Conservation (phyloP, 2,329 filamentous ascomycete species). For the Aureobasidium subglaciale region DNA sequence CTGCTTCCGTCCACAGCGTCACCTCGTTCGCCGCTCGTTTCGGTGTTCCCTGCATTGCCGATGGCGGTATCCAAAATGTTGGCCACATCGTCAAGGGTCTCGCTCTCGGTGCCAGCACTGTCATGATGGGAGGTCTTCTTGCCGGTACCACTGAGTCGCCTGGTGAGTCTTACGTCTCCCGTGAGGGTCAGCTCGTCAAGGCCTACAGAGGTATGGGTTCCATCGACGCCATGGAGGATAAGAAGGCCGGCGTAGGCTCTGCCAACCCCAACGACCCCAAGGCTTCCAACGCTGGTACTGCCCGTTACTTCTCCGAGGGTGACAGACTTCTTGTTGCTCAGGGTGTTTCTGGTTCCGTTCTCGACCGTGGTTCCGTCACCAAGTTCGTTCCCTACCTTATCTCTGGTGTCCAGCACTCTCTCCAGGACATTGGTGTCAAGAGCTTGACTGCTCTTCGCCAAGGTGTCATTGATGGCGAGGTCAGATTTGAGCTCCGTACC, state of each 20-base stretch:
- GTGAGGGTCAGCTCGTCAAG: constrained; percentile 97
- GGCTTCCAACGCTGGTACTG: constrained; percentile 84
- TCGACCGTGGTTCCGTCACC: constrained; percentile 75
- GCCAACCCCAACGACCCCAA: constrained; percentile 54
- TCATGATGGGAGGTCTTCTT: constrained; percentile 99
- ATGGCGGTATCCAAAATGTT: constrained; percentile 96
- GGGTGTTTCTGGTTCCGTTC: constrained; percentile 82
- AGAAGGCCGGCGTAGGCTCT: constrained; percentile 71
- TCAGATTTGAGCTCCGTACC: constrained; percentile 90
- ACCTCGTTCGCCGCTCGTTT: constrained; percentile 84
- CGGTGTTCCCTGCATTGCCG: constrained; percentile 94
- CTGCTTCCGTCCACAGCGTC: constrained; percentile 85
- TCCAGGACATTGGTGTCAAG: constrained; percentile 88
- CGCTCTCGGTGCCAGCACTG: constrained; percentile 83
- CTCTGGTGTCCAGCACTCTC: constrained; percentile 91
- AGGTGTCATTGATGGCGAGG: constrained; percentile 62
- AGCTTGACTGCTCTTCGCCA: constrained; percentile 72
- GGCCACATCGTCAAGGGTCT: constrained; percentile 99
- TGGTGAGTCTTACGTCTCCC: constrained; percentile 91
- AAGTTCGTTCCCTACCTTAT: constrained; percentile 96
- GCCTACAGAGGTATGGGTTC: constrained; percentile 98
- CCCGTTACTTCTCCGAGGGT: constrained; percentile 96
- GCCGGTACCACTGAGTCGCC: constrained; percentile 97
- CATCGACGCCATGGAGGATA: constrained; percentile 99
- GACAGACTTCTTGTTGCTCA: constrained; percentile 92